Evolutionary conservation across 1,139 yeast species (phyloP), one percentile per base, ranked within the genome.

Genomic region (Arxiozyma bovina): DNA sequence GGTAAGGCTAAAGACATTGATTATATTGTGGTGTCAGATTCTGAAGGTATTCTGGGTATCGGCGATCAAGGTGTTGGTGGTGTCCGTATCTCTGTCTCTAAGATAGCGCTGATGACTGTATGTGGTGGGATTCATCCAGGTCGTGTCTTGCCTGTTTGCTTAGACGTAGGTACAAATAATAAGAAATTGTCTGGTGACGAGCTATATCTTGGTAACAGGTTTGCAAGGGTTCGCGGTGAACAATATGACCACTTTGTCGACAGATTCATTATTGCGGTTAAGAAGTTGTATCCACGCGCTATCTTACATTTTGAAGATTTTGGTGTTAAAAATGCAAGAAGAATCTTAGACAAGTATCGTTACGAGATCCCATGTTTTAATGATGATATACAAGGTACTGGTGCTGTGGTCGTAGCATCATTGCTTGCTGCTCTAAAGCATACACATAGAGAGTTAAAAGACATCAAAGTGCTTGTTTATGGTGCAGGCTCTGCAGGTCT

Each of bases 11-110:
- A 90, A 69, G 96, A 91, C 70, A 85, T 93, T 51, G 98, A 91
- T 71, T 91, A 93, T 73, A 85, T 91, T 60, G 96, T 91, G 54
- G 95, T 91, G 15, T 83, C 94, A 27, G 99, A 91, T 69, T 94
- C 96, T 62, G 97, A 91, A 73, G 97, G 96, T 58, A 93, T 91
- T 61, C 78, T 91, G 61, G 98, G 98, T 60, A 90, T 91, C 66
- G 99, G 99, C 60, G 98, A 93, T 73, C 97, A 91, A 75, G 98
- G 98, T 71, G 96, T 88, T 45, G 98, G 98, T 63, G 98, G 96
- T 66, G 79, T 91, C 57, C 87, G 97, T 72, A 91, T 91, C 58
- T 81, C 96, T 54, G 84, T 88, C 63, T 94, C 97, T 54, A 91
- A 91, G 71, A 81, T 91, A 62, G 96, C 94, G 22, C 77, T 91